These are phyloP conservation scores for Garcia nutans DNA, from an alignment of 345 rosid genomes.

Conservation along the genomic window DNA sequence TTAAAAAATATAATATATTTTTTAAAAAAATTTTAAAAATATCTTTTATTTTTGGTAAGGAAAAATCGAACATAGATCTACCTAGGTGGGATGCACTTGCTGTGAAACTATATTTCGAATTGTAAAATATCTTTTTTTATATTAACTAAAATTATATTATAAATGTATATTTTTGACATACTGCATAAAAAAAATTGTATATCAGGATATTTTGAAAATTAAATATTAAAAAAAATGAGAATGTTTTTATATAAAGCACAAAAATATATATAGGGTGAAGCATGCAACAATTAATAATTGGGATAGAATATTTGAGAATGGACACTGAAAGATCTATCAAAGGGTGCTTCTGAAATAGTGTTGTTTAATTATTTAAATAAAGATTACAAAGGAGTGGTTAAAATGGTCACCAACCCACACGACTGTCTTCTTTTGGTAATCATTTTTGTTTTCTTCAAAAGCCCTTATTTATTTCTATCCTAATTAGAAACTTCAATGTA, in stretches of 20 bases:
- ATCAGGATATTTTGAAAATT: too few relatives aligned
- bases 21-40: too few relatives aligned
- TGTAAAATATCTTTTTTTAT: too few relatives aligned
- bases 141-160: too few relatives aligned
- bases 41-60: too few relatives aligned
- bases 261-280: background rate
- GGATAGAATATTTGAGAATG: background rate
- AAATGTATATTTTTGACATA: too few relatives aligned
- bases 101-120: too few relatives aligned
- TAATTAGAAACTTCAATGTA: conserved; percentile 32
- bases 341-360: background rate
- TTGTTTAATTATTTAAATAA: background rate
- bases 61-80: too few relatives aligned
- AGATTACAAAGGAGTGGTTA: conserved; percentile 44
- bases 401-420: conserved; percentile 59
- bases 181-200: too few relatives aligned
- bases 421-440: conserved; percentile 33
- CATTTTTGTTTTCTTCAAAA: conserved; percentile 19
- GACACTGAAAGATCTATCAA: conserved; percentile 2
- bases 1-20: too few relatives aligned
- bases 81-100: too few relatives aligned
- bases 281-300: background rate
- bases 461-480: conserved; percentile 50
- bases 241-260: background rate
- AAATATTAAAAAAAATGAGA: too few relatives aligned